Percentiles rank a stretch among this genome's conserved stretches.
Evolutionary conservation across 345 rosid genomes (phyloP).

Genomic region (Sapria himalayana): DNA sequence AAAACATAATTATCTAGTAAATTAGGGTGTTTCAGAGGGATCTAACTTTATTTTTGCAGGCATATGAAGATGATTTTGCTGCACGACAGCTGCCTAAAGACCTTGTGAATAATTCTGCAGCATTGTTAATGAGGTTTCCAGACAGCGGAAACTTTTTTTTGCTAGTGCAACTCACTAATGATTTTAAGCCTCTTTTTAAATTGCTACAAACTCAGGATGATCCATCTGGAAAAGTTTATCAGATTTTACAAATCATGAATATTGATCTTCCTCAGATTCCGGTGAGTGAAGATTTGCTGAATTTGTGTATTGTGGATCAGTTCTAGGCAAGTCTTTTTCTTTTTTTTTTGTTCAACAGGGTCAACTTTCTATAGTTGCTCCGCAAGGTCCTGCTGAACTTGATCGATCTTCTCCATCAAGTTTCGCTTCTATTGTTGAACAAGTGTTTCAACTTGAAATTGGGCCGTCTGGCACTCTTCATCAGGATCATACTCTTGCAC

Average conservation of each 20-base stretch:
- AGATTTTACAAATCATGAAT: conserved; percentile 37
- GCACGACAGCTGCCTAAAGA: conserved; percentile 50
- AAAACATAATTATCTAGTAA: too few relatives aligned
- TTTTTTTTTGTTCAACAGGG: conserved; percentile 34
- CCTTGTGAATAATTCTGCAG: conserved; percentile 31
- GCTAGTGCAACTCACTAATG: conserved; percentile 79
- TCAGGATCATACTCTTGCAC: too few relatives aligned
- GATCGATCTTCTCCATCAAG: conserved; percentile 31
- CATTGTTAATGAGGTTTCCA: conserved; percentile 80
- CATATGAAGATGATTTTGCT: conserved; percentile 56
- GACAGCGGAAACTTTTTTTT: conserved; percentile 62
- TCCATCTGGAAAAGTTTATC: conserved; percentile 30
- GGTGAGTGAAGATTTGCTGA: conserved; percentile 67
- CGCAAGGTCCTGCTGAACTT: conserved; percentile 30
- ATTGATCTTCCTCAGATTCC: conserved; percentile 71
- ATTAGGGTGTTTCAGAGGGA: too few relatives aligned
- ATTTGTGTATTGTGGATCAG: conserved; percentile 38
- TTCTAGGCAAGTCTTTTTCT: conserved; percentile 28
- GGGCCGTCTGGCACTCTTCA: conserved; percentile 29
- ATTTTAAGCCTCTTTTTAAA: conserved; percentile 73
- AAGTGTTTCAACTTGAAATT: conserved; percentile 76
- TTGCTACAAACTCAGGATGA: conserved; percentile 45
- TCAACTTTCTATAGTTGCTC: conserved; percentile 32
- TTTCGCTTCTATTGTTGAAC: conserved; percentile 79
- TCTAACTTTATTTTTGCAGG: conserved; percentile 39